Evolutionary conservation across 2,329 filamentous ascomycete genomes (phyloP), one percentile per base, ranked within the genome.

Genomic region (Thelonectria blattea): DNA sequence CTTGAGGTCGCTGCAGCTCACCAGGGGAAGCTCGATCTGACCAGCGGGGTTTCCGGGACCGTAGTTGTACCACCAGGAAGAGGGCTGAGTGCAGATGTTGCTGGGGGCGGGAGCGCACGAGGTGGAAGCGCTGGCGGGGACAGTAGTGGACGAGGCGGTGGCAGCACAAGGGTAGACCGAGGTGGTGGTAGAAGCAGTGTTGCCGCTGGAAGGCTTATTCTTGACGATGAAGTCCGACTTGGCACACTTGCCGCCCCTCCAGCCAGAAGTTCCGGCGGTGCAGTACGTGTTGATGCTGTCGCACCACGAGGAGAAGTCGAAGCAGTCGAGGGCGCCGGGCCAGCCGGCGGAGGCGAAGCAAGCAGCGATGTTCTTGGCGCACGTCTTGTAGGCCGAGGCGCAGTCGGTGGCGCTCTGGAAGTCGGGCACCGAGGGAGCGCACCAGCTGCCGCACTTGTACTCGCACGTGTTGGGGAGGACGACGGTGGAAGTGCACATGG

Each of bases 11-110:
- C 85, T 86, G 77, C 84, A 86, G 22, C 79, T 81, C 32, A 86
- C 78, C 56, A 83, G 72, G 47, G 83, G 84, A 53, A 86, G 73
- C 20, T 76, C 73, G 54, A 86, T 84, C 60, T 76, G 79, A 50
- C 82, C 84, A 15, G 85, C 81, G 3, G 81, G 79, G 52, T 78
- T 87, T 37, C 88, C 85, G 2, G 89, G 87, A 1, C 85, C 87
- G 70, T 93, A 94, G 53, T 86, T 87, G 66, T 83, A 85, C 71
- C 83, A 82, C 66, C 85, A 83, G 75, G 76, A 82, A 53, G 75
- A 73, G n/a, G 83, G 80, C 73, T 85, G 82, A 37, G 71, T 75
- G 79, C 83, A 86, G 68, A 86, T 79, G 65, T 81, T 80, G 57
- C 81, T 83, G 1, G 81, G 79, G 34, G 79, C 72, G 2, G 83